Evolutionary conservation across 2,329 filamentous ascomycete species (phyloP).

Genomic region (Bipolaris bicolor): DNA sequence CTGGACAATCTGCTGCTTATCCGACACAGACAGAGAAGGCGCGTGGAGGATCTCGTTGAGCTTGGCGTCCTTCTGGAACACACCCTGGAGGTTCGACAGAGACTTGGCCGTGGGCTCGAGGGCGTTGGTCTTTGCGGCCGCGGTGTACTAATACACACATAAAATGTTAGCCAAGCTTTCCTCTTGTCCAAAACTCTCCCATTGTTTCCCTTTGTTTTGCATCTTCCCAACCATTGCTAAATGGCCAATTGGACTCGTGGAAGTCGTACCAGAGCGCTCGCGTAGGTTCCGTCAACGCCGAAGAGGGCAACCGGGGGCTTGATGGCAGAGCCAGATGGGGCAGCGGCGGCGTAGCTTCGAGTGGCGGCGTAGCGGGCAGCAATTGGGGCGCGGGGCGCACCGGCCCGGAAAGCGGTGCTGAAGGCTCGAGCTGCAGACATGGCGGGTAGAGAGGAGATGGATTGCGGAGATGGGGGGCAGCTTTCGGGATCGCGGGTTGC

Average conservation of each 20-base stretch:
- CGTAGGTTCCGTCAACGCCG: conserved; percentile 97
- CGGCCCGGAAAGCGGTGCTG: conserved; percentile 63
- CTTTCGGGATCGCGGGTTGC: neutral
- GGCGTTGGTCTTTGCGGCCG: conserved; percentile 82
- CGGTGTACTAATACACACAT: conserved; percentile 79
- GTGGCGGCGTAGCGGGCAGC: conserved; percentile 66
- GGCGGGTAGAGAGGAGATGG: conserved; percentile 49
- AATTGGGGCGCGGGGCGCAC: conserved; percentile 63
- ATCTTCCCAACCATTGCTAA: conserved; percentile 28
- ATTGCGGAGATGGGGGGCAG: conserved; percentile 34
- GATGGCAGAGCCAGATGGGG: conserved; percentile 65
- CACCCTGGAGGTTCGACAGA: conserved; percentile 70
- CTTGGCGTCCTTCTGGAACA: conserved; percentile 84
- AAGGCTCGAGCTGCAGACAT: conserved; percentile 65
- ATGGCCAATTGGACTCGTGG: conserved; percentile 24
- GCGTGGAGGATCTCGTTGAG: conserved; percentile 76
- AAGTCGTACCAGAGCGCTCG: conserved; percentile 88
- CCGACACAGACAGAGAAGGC: conserved; percentile 75
- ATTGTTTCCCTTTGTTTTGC: conserved; percentile 24
- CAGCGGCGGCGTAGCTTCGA: conserved; percentile 77
- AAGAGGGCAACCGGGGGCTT: conserved; percentile 91
- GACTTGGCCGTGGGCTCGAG: conserved; percentile 87
- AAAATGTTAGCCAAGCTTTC: conserved; percentile 34
- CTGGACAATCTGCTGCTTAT: conserved; percentile 85
- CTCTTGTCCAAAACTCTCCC: conserved; percentile 7